A percentile compares a stretch with the other conserved stretches of the same genome.
Evolutionary conservation across 164 flowering plant species (phyloP).

Genomic region (Dillenia suffruticosa): DNA sequence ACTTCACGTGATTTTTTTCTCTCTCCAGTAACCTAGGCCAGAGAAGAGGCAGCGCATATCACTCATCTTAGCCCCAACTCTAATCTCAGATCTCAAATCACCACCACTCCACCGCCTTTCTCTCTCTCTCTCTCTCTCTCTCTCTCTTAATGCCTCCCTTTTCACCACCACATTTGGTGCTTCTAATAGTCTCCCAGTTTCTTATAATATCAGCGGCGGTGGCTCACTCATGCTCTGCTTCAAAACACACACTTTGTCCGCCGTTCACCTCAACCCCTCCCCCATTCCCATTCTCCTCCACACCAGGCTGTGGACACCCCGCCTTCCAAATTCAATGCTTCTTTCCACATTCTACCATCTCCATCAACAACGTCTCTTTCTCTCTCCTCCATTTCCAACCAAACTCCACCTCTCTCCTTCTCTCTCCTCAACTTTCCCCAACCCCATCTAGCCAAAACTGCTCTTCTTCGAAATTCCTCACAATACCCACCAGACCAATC

Average conservation of each 20-base stretch:
- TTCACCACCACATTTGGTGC: background rate
- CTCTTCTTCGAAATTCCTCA: slow-evolving; percentile 8
- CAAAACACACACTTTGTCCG: slow-evolving; percentile 22
- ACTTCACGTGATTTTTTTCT: background rate
- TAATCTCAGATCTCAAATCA: too few species aligned
- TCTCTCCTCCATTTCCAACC: slow-evolving; percentile 34
- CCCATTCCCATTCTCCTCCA: slow-evolving; percentile 51
- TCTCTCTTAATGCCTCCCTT: background rate
- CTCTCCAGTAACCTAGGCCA: too few species aligned
- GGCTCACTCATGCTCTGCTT: slow-evolving; percentile 2
- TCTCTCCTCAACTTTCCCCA: slow-evolving; percentile 27
- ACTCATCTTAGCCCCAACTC: too few species aligned
- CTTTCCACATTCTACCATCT: slow-evolving; percentile 36
- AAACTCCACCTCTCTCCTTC: slow-evolving; percentile 38
- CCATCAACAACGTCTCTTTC: slow-evolving; percentile 55
- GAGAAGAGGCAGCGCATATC: too few species aligned
- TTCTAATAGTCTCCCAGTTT: background rate
- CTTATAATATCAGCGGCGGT: background rate
- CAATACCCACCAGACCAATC: slow-evolving; percentile 33
- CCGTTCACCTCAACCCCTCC: slow-evolving; percentile 38
- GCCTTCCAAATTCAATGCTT: slow-evolving; percentile 59
- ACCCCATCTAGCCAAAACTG: slow-evolving; percentile 8
- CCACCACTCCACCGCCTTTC: background rate
- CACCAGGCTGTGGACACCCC: slow-evolving; percentile 75
- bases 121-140: background rate